These are phyloP conservation scores for Pilatotrama ljubarskyi DNA, from an alignment of 768 basidiomycete genomes.

Conservation along the genomic window DNA sequence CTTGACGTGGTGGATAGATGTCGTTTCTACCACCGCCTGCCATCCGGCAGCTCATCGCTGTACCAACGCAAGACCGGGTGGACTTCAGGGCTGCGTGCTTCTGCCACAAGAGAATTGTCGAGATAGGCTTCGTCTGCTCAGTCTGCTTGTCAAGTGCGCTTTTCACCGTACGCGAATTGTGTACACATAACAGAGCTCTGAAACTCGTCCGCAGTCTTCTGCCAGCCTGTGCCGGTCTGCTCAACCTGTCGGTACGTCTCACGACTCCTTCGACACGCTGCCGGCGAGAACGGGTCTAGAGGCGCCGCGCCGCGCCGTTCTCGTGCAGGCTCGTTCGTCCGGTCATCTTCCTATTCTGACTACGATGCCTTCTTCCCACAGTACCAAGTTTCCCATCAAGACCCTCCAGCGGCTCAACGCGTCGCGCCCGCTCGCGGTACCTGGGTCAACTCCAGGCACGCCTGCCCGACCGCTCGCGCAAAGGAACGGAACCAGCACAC, in stretches of 20 bases:
- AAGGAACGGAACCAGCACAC: slow-evolving; percentile 11
- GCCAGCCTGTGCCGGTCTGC: slow-evolving; percentile 90
- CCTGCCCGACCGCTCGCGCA: slow-evolving; percentile 7
- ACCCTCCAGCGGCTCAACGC: slow-evolving; percentile 82
- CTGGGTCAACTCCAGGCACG: slow-evolving; percentile 10
- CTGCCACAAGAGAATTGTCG: slow-evolving; percentile 96
- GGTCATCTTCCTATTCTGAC: neutral
- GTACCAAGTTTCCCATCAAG: slow-evolving; percentile 94
- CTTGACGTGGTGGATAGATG: slow-evolving; percentile 62
- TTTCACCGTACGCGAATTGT: neutral
- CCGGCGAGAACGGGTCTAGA: neutral
- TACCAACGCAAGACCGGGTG: slow-evolving; percentile 92
- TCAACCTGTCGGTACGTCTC: slow-evolving; percentile 83
- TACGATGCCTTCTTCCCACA: slow-evolving; percentile 31
- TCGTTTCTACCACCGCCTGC: slow-evolving; percentile 71
- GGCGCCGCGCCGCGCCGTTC: slow-evolving; percentile 4
- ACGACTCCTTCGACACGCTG: neutral
- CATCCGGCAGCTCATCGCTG: slow-evolving; percentile 73
- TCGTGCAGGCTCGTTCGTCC: slow-evolving; percentile 11
- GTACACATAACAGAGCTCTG: neutral
- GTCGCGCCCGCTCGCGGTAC: slow-evolving; percentile 33
- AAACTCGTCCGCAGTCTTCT: slow-evolving; percentile 68
- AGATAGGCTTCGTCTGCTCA: slow-evolving; percentile 98
- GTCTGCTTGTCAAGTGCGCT: slow-evolving; percentile 94
- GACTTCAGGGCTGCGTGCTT: slow-evolving; percentile 98